Evolutionary conservation across 371 early-diverging fungal species (phyloP).

Genomic region (Mortierella sp.): DNA sequence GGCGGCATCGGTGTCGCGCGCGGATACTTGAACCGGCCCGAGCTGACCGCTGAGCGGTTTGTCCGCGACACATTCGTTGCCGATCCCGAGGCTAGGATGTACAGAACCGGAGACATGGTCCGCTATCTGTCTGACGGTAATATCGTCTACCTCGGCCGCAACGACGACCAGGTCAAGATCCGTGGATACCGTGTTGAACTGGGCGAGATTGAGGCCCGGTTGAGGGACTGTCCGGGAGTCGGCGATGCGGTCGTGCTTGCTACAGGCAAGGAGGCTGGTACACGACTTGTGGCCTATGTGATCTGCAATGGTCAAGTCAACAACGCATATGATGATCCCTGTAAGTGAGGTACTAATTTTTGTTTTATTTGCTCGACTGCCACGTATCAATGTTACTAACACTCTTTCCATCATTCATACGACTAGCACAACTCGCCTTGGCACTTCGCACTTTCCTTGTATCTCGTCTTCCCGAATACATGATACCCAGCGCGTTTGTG

Average conservation of each 20-base stretch:
- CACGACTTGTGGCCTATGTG: slow-evolving; percentile 37
- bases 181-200: slow-evolving; percentile 46
- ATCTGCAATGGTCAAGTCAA: background rate
- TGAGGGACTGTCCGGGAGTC: slow-evolving; percentile 11
- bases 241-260: slow-evolving; percentile 1
- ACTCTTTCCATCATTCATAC: no score
- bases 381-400: background rate
- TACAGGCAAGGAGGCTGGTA: background rate
- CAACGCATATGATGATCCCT: background rate
- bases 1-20: slow-evolving; percentile 35
- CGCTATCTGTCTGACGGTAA: slow-evolving; percentile 34
- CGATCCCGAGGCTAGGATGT: slow-evolving; percentile 27
- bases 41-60: slow-evolving; percentile 26
- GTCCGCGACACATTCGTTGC: slow-evolving; percentile 5
- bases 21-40: slow-evolving; percentile 43
- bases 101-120: slow-evolving; percentile 60
- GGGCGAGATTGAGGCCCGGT: slow-evolving; percentile 29
- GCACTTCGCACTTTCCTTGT: slow-evolving; percentile 13
- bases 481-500: slow-evolving; percentile 39
- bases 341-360: background rate
- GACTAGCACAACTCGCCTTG: background rate
- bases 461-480: slow-evolving; percentile 29
- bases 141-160: slow-evolving; percentile 34
- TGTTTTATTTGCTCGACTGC: no score
- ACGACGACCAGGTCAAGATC: slow-evolving; percentile 44